Conservation (phyloP, 805 yeast genomes). For the Candida odintsovae region DNA sequence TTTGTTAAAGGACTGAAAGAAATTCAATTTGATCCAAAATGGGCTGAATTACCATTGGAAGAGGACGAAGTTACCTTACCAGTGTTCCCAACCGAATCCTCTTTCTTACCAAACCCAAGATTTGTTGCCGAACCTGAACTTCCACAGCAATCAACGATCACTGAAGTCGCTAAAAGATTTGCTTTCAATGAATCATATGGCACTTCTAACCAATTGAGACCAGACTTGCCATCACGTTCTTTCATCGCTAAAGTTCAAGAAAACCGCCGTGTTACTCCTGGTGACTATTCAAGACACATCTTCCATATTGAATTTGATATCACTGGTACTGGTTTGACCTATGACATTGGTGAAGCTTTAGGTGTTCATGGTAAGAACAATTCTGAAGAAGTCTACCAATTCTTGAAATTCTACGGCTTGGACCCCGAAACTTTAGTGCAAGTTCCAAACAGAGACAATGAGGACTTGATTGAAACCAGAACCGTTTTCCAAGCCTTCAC, state of each 20-base stretch:
- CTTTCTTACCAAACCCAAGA: conserved; percentile 62
- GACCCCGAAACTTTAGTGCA: conserved; percentile 63
- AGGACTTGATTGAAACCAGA: conserved; percentile 55
- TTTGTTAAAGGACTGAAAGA: conserved; percentile 39
- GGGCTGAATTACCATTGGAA: conserved; percentile 22
- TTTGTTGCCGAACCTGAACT: conserved; percentile 31
- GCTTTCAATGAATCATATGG: conserved; percentile 78
- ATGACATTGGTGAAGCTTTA: conserved; percentile 93
- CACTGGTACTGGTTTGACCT: conserved; percentile 83
- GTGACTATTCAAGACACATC: conserved; percentile 85
- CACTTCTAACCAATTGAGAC: conserved; percentile 60
- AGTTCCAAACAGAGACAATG: conserved; percentile 63
- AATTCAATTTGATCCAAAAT: conserved; percentile 24
- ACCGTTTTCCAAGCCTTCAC: conserved; percentile 76
- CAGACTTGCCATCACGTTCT: conserved; percentile 82
- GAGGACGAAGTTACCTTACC: conserved; percentile 40
- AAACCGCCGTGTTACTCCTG: conserved; percentile 87
- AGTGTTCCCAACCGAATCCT: conserved; percentile 53
- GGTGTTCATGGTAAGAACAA: conserved; percentile 92
- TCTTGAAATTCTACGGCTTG: conserved; percentile 66
- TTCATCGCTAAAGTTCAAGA: conserved; percentile 86
- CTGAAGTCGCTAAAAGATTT: conserved; percentile 60
- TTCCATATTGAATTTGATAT: conserved; percentile 95
- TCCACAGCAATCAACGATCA: conserved; percentile 35
- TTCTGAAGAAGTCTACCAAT: conserved; percentile 54